These are phyloP conservation scores for Meyerozyma carpophila DNA, from an alignment of 1,139 yeast genomes.

Conservation along the genomic window DNA sequence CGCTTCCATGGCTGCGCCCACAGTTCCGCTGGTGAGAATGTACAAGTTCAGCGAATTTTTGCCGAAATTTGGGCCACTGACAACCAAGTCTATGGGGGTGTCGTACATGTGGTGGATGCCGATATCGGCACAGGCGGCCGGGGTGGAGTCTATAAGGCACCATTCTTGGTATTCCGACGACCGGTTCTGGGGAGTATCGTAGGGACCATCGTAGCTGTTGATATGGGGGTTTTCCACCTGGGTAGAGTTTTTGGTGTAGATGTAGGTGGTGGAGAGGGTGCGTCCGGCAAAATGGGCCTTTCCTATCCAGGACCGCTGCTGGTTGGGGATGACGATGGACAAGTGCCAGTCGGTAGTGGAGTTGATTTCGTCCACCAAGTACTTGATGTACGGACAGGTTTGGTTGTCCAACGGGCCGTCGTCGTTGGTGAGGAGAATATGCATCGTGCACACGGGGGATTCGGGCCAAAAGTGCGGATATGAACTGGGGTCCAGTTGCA, in stretches of 20 bases:
- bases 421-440: constrained; percentile 70
- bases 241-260: constrained; percentile 48
- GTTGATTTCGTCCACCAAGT: constrained; percentile 66
- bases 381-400: constrained; percentile 83
- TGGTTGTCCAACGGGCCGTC: constrained; percentile 87
- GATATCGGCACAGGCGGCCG: constrained; percentile 91
- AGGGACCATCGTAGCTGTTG: constrained; percentile 69
- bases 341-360: constrained; percentile 75
- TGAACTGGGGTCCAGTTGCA: neutral
- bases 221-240: constrained; percentile 14
- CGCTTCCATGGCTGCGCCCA: constrained; percentile 97
- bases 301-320: constrained; percentile 85
- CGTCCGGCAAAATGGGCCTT: constrained; percentile 94
- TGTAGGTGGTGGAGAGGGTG: constrained; percentile 60
- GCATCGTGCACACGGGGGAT: constrained; percentile 20
- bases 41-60: constrained; percentile 88
- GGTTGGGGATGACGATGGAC: constrained; percentile 77
- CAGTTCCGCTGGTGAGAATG: constrained; percentile 90
- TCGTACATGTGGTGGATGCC: constrained; percentile 69
- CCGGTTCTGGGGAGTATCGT: constrained; percentile 36
- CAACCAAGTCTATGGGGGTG: constrained; percentile 71
- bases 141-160: constrained; percentile 85
- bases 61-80: constrained; percentile 95
- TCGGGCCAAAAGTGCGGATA: neutral
- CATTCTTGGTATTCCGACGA: constrained; percentile 57